phyloP scores from a whole-genome alignment of 139 green algal genomes.

The Coelastrella sp. region DNA sequence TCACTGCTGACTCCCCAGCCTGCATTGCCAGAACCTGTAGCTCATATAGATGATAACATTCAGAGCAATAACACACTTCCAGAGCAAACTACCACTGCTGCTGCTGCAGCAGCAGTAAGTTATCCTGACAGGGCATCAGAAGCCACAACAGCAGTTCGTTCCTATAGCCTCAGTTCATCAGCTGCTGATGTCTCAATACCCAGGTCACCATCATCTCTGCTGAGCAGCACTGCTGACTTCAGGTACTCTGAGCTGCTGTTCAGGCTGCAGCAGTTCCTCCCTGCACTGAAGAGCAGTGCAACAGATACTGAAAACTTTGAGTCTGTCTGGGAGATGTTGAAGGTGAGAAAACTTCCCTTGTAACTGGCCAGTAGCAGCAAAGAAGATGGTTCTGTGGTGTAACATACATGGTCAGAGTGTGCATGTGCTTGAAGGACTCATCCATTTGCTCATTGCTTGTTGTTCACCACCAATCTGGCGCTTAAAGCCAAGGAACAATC shows the following conservation, averaged over 20 bases:
- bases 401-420: not conserved
- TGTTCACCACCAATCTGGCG: too few species aligned
- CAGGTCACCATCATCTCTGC: not conserved
- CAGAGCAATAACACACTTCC: too few species aligned
- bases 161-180: not conserved
- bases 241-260: slow-evolving; percentile 26
- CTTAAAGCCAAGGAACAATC: too few species aligned
- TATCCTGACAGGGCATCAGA: not conserved
- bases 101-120: not conserved
- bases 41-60: too few species aligned
- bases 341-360: not conserved
- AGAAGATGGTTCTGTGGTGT: too few species aligned
- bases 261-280: slow-evolving; percentile 34
- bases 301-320: slow-evolving; percentile 1
- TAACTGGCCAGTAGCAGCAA: not conserved
- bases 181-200: not conserved
- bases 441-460: too few species aligned
- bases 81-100: not conserved
- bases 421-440: not conserved
- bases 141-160: not conserved
- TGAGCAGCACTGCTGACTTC: not conserved
- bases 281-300: not conserved
- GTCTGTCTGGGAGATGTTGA: slow-evolving; percentile 10
- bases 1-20: too few species aligned
- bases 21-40: too few species aligned